Conservation (phyloP, 2,329 filamentous ascomycete species). For the Trichoderma sp. region DNA sequence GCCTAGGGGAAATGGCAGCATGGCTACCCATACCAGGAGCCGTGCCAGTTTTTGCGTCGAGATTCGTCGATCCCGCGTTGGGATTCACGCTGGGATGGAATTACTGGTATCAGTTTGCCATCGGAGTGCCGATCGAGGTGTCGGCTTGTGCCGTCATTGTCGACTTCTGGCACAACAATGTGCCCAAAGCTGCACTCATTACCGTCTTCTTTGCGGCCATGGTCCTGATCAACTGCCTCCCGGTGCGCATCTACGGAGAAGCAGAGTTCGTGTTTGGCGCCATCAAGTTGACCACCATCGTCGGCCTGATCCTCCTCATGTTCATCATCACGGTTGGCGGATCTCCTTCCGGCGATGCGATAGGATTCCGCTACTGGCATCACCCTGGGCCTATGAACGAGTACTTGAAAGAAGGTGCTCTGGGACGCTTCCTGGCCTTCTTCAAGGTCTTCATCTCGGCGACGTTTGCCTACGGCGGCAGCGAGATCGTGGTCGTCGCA, state of each 20-base stretch:
- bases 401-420: slow-evolving; percentile 43
- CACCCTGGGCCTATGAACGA: slow-evolving; percentile 49
- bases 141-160: slow-evolving; percentile 51
- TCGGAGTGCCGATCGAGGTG: slow-evolving; percentile 53
- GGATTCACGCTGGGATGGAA: slow-evolving; percentile 56
- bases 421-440: slow-evolving; percentile 48
- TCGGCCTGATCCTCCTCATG: slow-evolving; percentile 54
- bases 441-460: slow-evolving; percentile 52
- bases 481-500: slow-evolving; percentile 44
- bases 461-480: slow-evolving; percentile 52
- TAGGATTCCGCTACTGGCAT: slow-evolving; percentile 51
- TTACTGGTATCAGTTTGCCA: slow-evolving; percentile 55
- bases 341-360: slow-evolving; percentile 45
- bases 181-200: slow-evolving; percentile 40
- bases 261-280: slow-evolving; percentile 54
- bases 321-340: slow-evolving; percentile 54
- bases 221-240: slow-evolving; percentile 45
- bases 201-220: slow-evolving; percentile 44
- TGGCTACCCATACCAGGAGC: slow-evolving; percentile 63
- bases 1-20: slow-evolving; percentile 61
- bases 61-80: slow-evolving; percentile 50
- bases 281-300: slow-evolving; percentile 53
- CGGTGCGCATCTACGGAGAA: slow-evolving; percentile 54
- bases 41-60: slow-evolving; percentile 52
- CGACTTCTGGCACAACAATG: slow-evolving; percentile 46